phyloP scores from a whole-genome alignment of 2,329 filamentous ascomycete genomes.

The Fragosphaeria purpurea region DNA sequence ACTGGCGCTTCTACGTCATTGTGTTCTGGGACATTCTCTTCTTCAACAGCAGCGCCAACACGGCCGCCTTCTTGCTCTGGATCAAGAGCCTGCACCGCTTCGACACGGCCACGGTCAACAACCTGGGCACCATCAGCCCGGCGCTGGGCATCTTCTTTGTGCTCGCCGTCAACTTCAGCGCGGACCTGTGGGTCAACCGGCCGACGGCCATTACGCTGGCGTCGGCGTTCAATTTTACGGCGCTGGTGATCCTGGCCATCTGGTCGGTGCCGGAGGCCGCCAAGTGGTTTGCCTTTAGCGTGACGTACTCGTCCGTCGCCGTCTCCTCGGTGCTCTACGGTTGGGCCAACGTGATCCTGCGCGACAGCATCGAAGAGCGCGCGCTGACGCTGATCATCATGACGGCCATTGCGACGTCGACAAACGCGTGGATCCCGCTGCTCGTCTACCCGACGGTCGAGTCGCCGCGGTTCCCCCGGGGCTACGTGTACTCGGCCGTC shows the following conservation, averaged over 20 bases:
- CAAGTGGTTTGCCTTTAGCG: constrained; percentile 43
- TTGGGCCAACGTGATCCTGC: constrained; percentile 43
- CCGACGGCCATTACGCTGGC: constrained; percentile 45
- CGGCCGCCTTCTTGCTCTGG: constrained; percentile 46
- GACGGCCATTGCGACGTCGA: constrained; percentile 41
- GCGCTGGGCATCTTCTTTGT: constrained; percentile 48
- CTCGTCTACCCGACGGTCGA: constrained; percentile 39
- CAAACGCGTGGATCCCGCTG: constrained; percentile 45
- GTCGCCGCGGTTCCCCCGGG: constrained; percentile 31
- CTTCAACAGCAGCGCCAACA: constrained; percentile 41
- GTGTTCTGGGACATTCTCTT: constrained; percentile 43
- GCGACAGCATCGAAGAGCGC: constrained; percentile 34
- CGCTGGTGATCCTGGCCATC: constrained; percentile 40
- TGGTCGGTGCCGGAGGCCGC: constrained; percentile 47
- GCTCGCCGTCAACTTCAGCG: constrained; percentile 42
- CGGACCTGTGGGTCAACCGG: constrained; percentile 41
- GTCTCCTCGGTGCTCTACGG: constrained; percentile 47
- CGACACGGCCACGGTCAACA: constrained; percentile 3
- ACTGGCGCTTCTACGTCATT: constrained; percentile 35
- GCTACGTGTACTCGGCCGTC: constrained; percentile 17
- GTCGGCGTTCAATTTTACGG: constrained; percentile 40
- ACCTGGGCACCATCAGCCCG: constrained; percentile 3
- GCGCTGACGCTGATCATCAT: constrained; percentile 23
- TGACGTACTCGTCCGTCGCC: constrained; percentile 37
- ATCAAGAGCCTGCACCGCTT: constrained; percentile 36